These are phyloP conservation scores for Chrysanthemum seticuspe DNA, from an alignment of 129 eudicot genomes.

Conservation along the genomic window DNA sequence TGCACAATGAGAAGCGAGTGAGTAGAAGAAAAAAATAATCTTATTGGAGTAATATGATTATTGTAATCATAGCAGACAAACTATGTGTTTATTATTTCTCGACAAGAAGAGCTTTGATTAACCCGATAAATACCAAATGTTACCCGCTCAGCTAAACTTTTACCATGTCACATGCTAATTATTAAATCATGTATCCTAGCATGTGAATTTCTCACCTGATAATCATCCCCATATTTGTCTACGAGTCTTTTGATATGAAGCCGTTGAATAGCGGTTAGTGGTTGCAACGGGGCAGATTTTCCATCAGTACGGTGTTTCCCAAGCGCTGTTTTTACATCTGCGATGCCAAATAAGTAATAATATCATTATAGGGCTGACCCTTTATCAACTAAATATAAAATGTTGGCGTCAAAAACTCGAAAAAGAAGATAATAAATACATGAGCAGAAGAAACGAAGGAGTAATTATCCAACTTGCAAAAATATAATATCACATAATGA, in stretches of 20 bases:
- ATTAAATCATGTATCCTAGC: not conserved
- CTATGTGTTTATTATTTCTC: not conserved
- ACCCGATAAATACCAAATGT: not conserved
- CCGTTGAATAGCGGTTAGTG: conserved; percentile 80
- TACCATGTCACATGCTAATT: not conserved
- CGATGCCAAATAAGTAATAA: not conserved
- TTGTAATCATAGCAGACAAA: not conserved
- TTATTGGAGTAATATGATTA: not conserved
- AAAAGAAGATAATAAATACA: no score
- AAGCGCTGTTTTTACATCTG: conserved; percentile 90
- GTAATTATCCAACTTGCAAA: no score
- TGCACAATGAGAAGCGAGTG: conserved; percentile 32
- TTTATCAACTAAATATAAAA: no score
- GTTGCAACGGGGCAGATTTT: conserved; percentile 62
- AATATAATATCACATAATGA: not conserved
- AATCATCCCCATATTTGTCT: conserved; percentile 82
- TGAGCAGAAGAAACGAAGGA: no score
- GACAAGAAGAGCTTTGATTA: not conserved
- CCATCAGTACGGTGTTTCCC: conserved; percentile 94
- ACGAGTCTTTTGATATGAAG: conserved; percentile 52
- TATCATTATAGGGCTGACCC: not conserved
- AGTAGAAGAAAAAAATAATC: conserved; percentile 4
- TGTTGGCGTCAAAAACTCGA: no score
- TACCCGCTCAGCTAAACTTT: not conserved
- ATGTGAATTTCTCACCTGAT: conserved; percentile 51